Percentiles rank a stretch among this genome's conserved stretches.
Conservation (phyloP, 441 rosid genomes). For the Adansonia rubrostipa region DNA sequence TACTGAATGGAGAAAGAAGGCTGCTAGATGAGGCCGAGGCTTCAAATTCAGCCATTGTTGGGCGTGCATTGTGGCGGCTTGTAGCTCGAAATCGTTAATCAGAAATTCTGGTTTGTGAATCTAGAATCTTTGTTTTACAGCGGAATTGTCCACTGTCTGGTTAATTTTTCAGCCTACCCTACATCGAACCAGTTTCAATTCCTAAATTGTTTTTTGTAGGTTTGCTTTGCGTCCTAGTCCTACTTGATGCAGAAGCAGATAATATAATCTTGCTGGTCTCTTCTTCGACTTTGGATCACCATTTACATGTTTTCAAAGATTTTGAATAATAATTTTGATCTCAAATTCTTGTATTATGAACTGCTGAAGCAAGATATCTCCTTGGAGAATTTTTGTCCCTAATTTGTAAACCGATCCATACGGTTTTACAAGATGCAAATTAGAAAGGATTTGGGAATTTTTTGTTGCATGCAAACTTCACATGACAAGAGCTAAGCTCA, state of each 20-base stretch:
- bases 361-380: background rate
- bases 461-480: too few relatives aligned
- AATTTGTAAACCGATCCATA: too few relatives aligned
- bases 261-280: background rate
- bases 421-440: too few relatives aligned
- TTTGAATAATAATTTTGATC: background rate
- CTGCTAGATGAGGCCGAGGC: slow-evolving; percentile 42
- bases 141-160: background rate
- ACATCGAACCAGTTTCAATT: too few relatives aligned
- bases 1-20: slow-evolving; percentile 84
- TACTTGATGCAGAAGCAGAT: background rate
- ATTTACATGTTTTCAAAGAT: background rate
- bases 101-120: background rate
- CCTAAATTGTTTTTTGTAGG: background rate
- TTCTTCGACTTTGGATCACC: slow-evolving; percentile 8
- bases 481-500: too few relatives aligned
- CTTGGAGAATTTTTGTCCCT: background rate
- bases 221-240: background rate
- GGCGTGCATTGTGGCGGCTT: slow-evolving; percentile 9
- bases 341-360: background rate
- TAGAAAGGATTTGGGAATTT: too few relatives aligned
- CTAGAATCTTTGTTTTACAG: background rate
- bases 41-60: slow-evolving; percentile 22
- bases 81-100: background rate
- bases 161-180: background rate